Base-by-base conservation (phyloP, 768 basidiomycete species). In the Strobilomyces confusus region DNA sequence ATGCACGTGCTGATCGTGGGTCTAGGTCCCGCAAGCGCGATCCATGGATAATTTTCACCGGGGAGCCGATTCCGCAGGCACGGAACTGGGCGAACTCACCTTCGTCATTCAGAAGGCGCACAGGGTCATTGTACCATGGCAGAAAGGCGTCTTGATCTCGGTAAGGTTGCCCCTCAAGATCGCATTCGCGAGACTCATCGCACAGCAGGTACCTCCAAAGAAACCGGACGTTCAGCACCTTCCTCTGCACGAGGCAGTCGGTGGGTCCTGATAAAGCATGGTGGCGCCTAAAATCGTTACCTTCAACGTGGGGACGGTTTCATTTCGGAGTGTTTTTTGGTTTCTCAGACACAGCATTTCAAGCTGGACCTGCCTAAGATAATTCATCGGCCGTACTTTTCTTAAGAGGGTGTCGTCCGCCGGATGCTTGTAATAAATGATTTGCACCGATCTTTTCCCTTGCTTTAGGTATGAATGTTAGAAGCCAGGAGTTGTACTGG, bases 91-190 rank as follows among this genome's bases (percentile, higher is more conserved):
- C 19, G 57, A 63, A 41, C 52, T 30, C 33, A 57, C 57, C 34
- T 69, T 59, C 12, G 59, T 60, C 29, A 65, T 69, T 29, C 58
- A 56, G 25, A 69, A 42, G 22, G 67, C 63, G 14, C 60, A 40
- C 45, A 69, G 30, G 34, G 53, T 67, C 0, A 32, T 42, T 0
- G 45, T 70, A 8, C 49, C 44, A 37, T 54, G 44, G 54, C 58
- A 56, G 37, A 66, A 50, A 40, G 69, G 60, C 2, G 45, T 55
- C 41, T 36, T 69, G 47, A 48, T 69, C 47, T 59, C 41, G 41
- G 68, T 67, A 37, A 55, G 59, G 17, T 14, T 6, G 25, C 37
- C 20, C 38, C 30, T 8, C 8, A 46, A 20, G 32, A 25, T 12
- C 38, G 13, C 25, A 22, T 52, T 33, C 49, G 48, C 38, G 20